phyloP scores from a whole-genome alignment of 768 basidiomycete species.

The Naganishia friedmannii region DNA sequence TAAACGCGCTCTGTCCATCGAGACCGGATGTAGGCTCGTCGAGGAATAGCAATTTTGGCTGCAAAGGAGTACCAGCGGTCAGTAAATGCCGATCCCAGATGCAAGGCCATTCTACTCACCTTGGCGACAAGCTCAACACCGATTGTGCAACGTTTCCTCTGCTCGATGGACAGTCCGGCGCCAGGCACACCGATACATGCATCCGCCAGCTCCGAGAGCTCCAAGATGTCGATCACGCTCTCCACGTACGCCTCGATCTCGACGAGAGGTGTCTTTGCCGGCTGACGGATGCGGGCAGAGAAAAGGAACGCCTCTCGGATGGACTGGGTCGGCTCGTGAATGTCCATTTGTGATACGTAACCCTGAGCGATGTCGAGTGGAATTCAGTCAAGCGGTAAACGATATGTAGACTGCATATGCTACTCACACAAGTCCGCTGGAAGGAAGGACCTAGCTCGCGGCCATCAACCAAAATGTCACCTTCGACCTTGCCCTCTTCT shows the following conservation, averaged over 20 bases:
- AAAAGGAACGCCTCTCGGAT: slow-evolving; percentile 53
- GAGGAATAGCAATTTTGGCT: slow-evolving; percentile 69
- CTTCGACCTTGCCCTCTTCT: slow-evolving; percentile 49
- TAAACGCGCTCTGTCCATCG: slow-evolving; percentile 65
- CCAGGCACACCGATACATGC: slow-evolving; percentile 61
- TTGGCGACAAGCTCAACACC: slow-evolving; percentile 78
- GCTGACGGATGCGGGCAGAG: slow-evolving; percentile 51
- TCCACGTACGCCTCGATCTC: slow-evolving; percentile 51
- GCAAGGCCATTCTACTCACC: slow-evolving; percentile 20
- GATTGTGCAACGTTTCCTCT: slow-evolving; percentile 70
- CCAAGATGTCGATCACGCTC: slow-evolving; percentile 49
- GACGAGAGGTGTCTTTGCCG: slow-evolving; percentile 35
- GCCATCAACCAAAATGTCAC: slow-evolving; percentile 52
- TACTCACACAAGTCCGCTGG: slow-evolving; percentile 46
- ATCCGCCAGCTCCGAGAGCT: slow-evolving; percentile 68
- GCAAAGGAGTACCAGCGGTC: slow-evolving; percentile 15
- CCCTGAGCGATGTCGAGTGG: slow-evolving; percentile 54
- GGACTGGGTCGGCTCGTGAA: slow-evolving; percentile 34
- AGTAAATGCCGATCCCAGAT: slow-evolving; percentile 10
- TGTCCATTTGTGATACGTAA: slow-evolving; percentile 51
- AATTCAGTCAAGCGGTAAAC: slow-evolving; percentile 4
- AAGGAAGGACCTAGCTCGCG: slow-evolving; percentile 45
- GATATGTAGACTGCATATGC: slow-evolving; percentile 13
- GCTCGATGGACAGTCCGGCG: slow-evolving; percentile 53
- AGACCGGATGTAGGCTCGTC: slow-evolving; percentile 72